A percentile compares a stretch with the other conserved stretches of the same genome.
These are phyloP conservation scores for Penicillium sp. DNA, from an alignment of 2,329 filamentous ascomycete species.

Conservation along the genomic window DNA sequence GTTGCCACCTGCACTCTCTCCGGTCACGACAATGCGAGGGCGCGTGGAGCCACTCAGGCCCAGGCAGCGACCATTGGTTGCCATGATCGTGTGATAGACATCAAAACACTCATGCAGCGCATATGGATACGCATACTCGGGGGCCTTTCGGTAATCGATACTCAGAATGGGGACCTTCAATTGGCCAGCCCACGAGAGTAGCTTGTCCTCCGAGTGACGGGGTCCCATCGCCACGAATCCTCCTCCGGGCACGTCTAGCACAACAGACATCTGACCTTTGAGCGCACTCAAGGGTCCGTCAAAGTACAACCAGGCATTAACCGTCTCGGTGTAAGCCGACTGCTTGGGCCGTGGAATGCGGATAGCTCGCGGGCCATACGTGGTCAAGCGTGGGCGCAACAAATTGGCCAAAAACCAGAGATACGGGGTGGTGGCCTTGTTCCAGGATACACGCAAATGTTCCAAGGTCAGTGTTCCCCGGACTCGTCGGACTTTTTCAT, in stretches of 20 bases:
- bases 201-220: slow-evolving; percentile 87
- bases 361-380: slow-evolving; percentile 73
- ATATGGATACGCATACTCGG: slow-evolving; percentile 78
- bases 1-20: slow-evolving; percentile 79
- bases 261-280: slow-evolving; percentile 66
- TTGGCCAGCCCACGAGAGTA: slow-evolving; percentile 86
- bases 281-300: slow-evolving; percentile 78
- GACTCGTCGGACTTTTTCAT: slow-evolving; percentile 93
- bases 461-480: slow-evolving; percentile 81
- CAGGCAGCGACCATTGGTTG: slow-evolving; percentile 66
- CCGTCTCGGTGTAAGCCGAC: slow-evolving; percentile 77
- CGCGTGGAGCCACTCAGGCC: slow-evolving; percentile 61
- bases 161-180: slow-evolving; percentile 84
- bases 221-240: slow-evolving; percentile 97
- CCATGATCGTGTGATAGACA: slow-evolving; percentile 68
- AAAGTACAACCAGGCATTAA: slow-evolving; percentile 88
- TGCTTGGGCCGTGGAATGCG: slow-evolving; percentile 73
- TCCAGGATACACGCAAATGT: slow-evolving; percentile 88
- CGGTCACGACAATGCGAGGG: slow-evolving; percentile 66
- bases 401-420: slow-evolving; percentile 65
- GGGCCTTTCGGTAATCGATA: slow-evolving; percentile 83
- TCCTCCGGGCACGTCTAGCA: slow-evolving; percentile 87
- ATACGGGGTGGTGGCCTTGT: slow-evolving; percentile 87
- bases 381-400: slow-evolving; percentile 70
- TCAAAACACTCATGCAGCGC: slow-evolving; percentile 84